Conservation (phyloP, 177 flowering plant genomes). For the Vitis hybrid region DNA sequence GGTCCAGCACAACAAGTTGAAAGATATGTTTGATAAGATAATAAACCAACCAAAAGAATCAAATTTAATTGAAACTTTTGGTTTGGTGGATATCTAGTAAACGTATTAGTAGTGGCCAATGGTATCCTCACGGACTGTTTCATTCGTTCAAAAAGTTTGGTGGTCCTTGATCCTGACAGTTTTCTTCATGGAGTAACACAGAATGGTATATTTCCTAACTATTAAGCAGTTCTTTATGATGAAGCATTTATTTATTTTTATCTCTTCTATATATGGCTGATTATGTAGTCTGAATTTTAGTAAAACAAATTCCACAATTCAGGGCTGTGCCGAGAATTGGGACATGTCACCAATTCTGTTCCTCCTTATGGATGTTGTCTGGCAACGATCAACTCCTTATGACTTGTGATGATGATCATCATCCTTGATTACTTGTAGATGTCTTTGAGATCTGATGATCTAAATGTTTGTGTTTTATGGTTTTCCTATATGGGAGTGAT, state of each 20-base stretch:
- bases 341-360: neutral
- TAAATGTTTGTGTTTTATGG: neutral
- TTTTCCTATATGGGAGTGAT: too few species aligned
- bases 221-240: neutral
- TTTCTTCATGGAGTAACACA: neutral
- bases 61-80: constrained; percentile 30
- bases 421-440: neutral
- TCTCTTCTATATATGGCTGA: neutral
- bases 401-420: too few species aligned
- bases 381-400: neutral
- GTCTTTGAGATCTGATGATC: neutral
- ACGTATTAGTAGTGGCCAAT: neutral
- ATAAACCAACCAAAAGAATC: constrained; percentile 38
- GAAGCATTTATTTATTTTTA: neutral
- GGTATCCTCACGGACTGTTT: too few species aligned
- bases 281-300: neutral
- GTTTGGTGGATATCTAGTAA: constrained; percentile 3
- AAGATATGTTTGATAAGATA: constrained; percentile 41
- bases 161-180: neutral
- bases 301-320: neutral
- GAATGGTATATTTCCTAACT: constrained; percentile 6
- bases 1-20: constrained; percentile 41
- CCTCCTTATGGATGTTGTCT: neutral
- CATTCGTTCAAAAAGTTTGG: too few species aligned
- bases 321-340: neutral